Percentiles rank a stretch among this genome's conserved stretches.
Conservation (phyloP, 805 yeast species). For the Priceomyces carsonii region DNA sequence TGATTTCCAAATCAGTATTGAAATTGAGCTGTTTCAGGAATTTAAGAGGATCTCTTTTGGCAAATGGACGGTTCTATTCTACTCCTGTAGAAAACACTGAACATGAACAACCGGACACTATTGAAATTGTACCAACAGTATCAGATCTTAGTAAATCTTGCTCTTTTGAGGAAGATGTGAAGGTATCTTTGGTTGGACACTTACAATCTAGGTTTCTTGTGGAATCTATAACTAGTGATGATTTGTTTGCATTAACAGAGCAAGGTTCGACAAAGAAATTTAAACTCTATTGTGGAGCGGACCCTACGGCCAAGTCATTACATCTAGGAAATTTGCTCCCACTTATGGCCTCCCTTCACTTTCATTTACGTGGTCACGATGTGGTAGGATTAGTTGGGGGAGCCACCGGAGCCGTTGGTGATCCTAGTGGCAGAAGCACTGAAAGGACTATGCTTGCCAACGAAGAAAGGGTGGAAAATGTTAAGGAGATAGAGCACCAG, state of each 20-base stretch:
- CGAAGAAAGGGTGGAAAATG: constrained; percentile 54
- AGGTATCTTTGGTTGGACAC: constrained; percentile 34
- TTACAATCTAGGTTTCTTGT: constrained; percentile 37
- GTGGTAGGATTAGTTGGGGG: constrained; percentile 88
- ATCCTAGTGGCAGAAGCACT: constrained; percentile 87
- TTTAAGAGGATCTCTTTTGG: background rate
- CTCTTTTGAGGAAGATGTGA: constrained; percentile 21
- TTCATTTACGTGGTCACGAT: constrained; percentile 79
- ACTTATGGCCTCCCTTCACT: constrained; percentile 79
- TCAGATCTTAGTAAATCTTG: constrained; percentile 22
- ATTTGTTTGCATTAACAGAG: constrained; percentile 32
- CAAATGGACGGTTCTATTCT: background rate
- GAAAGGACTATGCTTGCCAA: constrained; percentile 68
- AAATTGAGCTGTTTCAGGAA: too few species aligned
- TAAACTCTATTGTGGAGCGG: constrained; percentile 90
- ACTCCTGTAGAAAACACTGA: background rate
- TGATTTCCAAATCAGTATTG: too few species aligned
- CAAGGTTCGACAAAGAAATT: constrained; percentile 34
- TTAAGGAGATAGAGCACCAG: constrained; percentile 59
- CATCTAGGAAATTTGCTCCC: constrained; percentile 93
- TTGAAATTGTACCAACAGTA: constrained; percentile 41
- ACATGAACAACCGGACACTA: constrained; percentile 26
- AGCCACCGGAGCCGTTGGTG: constrained; percentile 95
- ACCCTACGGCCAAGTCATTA: constrained; percentile 87
- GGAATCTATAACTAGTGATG: constrained; percentile 40